phyloP scores from a whole-genome alignment of 805 yeast genomes.

The Cephaloascus fragrans region DNA sequence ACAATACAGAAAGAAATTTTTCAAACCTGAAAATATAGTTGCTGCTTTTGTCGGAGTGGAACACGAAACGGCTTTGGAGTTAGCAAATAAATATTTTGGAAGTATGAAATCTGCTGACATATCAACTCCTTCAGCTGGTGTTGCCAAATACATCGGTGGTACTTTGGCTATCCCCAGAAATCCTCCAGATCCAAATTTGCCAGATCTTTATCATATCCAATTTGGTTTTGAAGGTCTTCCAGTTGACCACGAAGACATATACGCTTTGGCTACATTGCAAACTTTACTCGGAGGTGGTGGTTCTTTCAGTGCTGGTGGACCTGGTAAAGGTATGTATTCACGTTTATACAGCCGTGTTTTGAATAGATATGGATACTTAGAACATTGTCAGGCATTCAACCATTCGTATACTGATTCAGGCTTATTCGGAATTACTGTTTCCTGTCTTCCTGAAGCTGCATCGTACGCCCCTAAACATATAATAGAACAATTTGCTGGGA shows the following conservation, averaged over 20 bases:
- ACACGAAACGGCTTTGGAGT: slow-evolving; percentile 54
- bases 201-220: slow-evolving; percentile 78
- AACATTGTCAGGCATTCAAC: slow-evolving; percentile 79
- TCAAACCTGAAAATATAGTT: slow-evolving; percentile 72
- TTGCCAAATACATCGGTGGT: slow-evolving; percentile 49
- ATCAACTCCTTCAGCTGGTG: slow-evolving; percentile 34
- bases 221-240: slow-evolving; percentile 85
- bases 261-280: slow-evolving; percentile 84
- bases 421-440: slow-evolving; percentile 77
- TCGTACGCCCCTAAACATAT: slow-evolving; percentile 74
- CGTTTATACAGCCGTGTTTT: slow-evolving; percentile 85
- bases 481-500: slow-evolving; percentile 44
- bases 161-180: slow-evolving; percentile 27
- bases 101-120: slow-evolving; percentile 28
- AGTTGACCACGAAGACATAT: slow-evolving; percentile 74
- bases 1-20: slow-evolving; percentile 55
- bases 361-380: slow-evolving; percentile 86
- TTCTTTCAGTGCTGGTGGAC: slow-evolving; percentile 97
- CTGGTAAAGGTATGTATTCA: slow-evolving; percentile 98
- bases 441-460: slow-evolving; percentile 83
- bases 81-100: slow-evolving; percentile 57
- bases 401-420: slow-evolving; percentile 89
- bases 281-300: slow-evolving; percentile 94
- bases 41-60: slow-evolving; percentile 83
- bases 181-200: slow-evolving; percentile 38